Evolutionary conservation across 257 asterid species (phyloP).

Genomic region (Penstemon eatonii): DNA sequence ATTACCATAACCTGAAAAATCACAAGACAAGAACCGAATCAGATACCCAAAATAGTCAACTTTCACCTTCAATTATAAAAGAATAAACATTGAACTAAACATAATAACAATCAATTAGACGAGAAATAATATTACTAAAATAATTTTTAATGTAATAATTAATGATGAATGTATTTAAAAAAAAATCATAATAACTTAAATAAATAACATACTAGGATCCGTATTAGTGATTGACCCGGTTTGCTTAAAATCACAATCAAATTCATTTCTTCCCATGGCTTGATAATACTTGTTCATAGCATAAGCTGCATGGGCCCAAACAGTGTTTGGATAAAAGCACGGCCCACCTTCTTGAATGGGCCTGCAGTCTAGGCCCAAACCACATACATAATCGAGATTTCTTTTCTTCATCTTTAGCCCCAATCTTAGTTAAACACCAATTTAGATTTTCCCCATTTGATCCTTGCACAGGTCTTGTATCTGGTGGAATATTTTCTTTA

Average conservation of each 20-base stretch:
- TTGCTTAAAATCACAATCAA: conserved; percentile 41
- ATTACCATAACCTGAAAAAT: conserved; percentile 39
- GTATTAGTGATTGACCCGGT: conserved; percentile 35
- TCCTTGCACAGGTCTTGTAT: conserved; percentile 22
- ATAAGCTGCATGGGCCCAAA: conserved; percentile 47
- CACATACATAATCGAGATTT: conserved; percentile 48
- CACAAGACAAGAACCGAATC: not conserved
- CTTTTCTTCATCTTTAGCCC: conserved; percentile 35
- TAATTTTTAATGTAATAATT: too few relatives aligned
- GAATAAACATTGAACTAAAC: too few relatives aligned
- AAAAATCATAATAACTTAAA: not conserved
- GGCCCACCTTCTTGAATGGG: conserved; percentile 42
- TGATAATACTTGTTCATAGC: conserved; percentile 51
- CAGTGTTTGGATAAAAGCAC: conserved; percentile 42
- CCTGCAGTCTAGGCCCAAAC: conserved; percentile 40
- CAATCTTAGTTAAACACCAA: conserved; percentile 47
- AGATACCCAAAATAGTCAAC: not conserved
- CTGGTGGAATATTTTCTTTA: conserved; percentile 27
- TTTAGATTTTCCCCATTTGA: conserved; percentile 22
- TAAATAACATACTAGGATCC: conserved; percentile 38
- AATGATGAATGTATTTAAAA: not conserved
- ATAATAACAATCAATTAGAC: too few relatives aligned
- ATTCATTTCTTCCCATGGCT: conserved; percentile 32
- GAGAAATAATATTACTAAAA: too few relatives aligned
- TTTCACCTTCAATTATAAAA: not conserved